Percentiles rank a stretch among this genome's conserved stretches.
These are phyloP conservation scores for Pseudopediastrum boryanum DNA, from an alignment of 139 green algal species.

Conservation along the genomic window DNA sequence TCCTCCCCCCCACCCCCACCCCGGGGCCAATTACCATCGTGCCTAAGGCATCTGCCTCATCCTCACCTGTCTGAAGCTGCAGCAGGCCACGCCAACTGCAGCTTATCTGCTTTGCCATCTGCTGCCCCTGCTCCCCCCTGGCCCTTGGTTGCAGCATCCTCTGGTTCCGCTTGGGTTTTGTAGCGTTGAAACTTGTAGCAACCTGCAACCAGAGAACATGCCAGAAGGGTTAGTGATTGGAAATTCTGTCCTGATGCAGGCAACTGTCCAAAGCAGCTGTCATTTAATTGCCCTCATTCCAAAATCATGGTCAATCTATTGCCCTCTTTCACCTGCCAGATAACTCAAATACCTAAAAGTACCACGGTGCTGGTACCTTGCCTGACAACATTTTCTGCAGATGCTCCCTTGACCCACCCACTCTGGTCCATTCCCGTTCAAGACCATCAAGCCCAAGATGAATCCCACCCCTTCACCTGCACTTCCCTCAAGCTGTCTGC, in stretches of 20 bases:
- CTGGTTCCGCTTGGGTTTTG: slow-evolving; percentile 34
- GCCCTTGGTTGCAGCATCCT: background rate
- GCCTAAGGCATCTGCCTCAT: no score
- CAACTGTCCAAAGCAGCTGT: background rate
- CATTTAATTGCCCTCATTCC: background rate
- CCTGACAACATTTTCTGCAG: no score
- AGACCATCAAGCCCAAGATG: no score
- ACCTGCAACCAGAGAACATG: background rate
- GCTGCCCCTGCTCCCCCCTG: slow-evolving; percentile 11
- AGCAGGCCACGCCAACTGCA: slow-evolving; percentile 46
- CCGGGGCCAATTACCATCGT: no score
- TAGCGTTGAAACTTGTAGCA: slow-evolving; percentile 57
- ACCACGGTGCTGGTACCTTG: background rate
- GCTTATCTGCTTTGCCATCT: slow-evolving; percentile 5
- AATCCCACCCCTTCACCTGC: no score
- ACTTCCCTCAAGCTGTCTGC: no score
- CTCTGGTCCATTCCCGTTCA: no score
- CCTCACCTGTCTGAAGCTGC: slow-evolving; percentile 31
- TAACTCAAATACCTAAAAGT: background rate
- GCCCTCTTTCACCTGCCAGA: background rate
- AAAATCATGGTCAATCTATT: no score
- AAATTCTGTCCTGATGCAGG: background rate
- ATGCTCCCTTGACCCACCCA: no score
- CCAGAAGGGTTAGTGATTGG: no score
- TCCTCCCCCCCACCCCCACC: no score